These are phyloP conservation scores for Aciculosporium take DNA, from an alignment of 2,329 filamentous ascomycete genomes.

Conservation along the genomic window DNA sequence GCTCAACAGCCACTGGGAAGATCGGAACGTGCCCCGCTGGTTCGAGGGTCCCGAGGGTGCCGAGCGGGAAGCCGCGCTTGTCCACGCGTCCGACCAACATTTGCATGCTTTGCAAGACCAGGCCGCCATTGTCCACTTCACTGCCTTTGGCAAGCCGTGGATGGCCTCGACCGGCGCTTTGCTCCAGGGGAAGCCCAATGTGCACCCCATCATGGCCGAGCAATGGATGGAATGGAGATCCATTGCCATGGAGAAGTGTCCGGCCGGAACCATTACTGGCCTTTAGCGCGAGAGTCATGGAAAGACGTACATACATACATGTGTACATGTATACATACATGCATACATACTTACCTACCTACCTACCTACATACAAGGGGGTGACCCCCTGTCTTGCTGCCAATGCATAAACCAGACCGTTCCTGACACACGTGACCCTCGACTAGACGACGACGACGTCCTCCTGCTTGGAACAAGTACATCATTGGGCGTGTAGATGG, in stretches of 20 bases:
- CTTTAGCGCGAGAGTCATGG: background rate
- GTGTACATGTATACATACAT: too few relatives aligned
- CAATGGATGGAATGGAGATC: conserved; percentile 9
- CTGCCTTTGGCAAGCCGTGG: conserved; percentile 9
- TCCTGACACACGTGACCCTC: too few relatives aligned
- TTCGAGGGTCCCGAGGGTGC: background rate
- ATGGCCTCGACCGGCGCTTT: background rate
- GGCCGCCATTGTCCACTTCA: conserved; percentile 8
- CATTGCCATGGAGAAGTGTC: conserved; percentile 6
- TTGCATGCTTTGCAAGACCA: conserved; percentile 8
- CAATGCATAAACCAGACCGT: too few relatives aligned
- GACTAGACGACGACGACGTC: too few relatives aligned
- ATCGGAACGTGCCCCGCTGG: conserved; percentile 10
- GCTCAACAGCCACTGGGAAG: conserved; percentile 10
- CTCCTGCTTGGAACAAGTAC: too few relatives aligned
- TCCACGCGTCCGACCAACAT: conserved; percentile 3
- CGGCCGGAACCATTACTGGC: background rate
- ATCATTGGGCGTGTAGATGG: too few relatives aligned
- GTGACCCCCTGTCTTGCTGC: too few relatives aligned
- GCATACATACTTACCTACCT: too few relatives aligned
- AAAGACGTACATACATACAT: background rate
- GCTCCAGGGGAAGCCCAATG: background rate
- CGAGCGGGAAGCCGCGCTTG: background rate
- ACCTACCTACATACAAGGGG: too few relatives aligned
- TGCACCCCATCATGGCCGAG: conserved; percentile 6